These are phyloP conservation scores for Talaromyces piceae DNA, from an alignment of 2,329 filamentous ascomycete species.

Conservation along the genomic window DNA sequence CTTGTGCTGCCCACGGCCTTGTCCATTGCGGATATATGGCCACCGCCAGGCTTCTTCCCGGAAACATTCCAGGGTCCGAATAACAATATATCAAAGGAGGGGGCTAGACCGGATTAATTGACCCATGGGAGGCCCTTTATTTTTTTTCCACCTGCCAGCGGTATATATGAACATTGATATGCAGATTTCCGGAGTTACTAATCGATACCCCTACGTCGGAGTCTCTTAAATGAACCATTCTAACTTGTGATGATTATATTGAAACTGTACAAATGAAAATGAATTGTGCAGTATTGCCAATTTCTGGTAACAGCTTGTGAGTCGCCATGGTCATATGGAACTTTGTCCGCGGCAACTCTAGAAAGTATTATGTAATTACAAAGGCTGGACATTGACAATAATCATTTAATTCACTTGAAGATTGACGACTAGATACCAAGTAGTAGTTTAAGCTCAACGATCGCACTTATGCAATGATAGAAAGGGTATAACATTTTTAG, in stretches of 20 bases:
- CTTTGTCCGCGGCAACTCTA: too few species aligned
- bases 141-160: not conserved
- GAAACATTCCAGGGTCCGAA: slow-evolving; percentile 29
- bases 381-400: too few species aligned
- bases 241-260: not conserved
- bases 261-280: not conserved
- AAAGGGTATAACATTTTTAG: too few species aligned
- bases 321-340: too few species aligned
- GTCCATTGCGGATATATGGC: slow-evolving; percentile 37
- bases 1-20: slow-evolving; percentile 28
- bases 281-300: too few species aligned
- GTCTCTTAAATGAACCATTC: not conserved
- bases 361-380: too few species aligned
- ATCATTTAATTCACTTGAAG: too few species aligned
- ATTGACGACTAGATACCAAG: too few species aligned
- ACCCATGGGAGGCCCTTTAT: not conserved
- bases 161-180: too few species aligned
- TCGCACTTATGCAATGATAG: too few species aligned
- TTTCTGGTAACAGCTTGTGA: too few species aligned
- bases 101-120: not conserved
- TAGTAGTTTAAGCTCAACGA: too few species aligned
- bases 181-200: not conserved
- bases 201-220: not conserved
- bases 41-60: slow-evolving; percentile 36
- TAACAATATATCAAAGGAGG: slow-evolving; percentile 9